Evolutionary conservation across 1,284 basidiomycete species (phyloP), one percentile per base, ranked within the genome.

Genomic region (Abortiporus biennis): DNA sequence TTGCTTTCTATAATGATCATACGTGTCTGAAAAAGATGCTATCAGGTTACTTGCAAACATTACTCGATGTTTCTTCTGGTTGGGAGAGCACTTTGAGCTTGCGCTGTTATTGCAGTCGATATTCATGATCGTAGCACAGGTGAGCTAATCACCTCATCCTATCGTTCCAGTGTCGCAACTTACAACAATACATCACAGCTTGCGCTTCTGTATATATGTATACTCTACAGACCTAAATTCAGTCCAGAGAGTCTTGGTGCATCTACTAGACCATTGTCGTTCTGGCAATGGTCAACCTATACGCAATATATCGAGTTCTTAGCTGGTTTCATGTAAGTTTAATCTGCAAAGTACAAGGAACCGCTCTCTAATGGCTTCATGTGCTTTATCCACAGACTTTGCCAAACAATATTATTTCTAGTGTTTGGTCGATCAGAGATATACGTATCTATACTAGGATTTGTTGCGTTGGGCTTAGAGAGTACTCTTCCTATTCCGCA

Each of bases 271-370:
- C 85, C 80, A 1, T 68, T 85, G 46, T 72, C 78, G 6, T 92
- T 92, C 61, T 93, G 89, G 89, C 85, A 92, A 55, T 93, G 89
- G 89, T 63, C 71, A 33, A 75, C 69, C 12, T 92, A 89, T 56
- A 63, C 74, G 1, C 80, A 85, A 53, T 85, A 93, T 56, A 68
- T 92, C 43, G 85, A 92, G 56, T 92, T 89, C 61, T 69, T 93
- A 38, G 80, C 81, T n/a, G 81, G 76, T 9, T 72, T 85, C 49
- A 81, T 88, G 87, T 88, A 50, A 38, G 70, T 19, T 11, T 17
- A 35, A 8, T 12, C n/a, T n/a, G 27, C 8, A 29, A 9, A 9
- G 27, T n/a, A 29, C 8, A n/a, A n/a, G n/a, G n/a, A n/a, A n/a
- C n/a, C n/a, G 27, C 27, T 29, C n/a, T n/a, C 9, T 9, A 29